These are phyloP conservation scores for Neopestalotiopsis rosae DNA, from an alignment of 2,329 filamentous ascomycete species.

Conservation along the genomic window DNA sequence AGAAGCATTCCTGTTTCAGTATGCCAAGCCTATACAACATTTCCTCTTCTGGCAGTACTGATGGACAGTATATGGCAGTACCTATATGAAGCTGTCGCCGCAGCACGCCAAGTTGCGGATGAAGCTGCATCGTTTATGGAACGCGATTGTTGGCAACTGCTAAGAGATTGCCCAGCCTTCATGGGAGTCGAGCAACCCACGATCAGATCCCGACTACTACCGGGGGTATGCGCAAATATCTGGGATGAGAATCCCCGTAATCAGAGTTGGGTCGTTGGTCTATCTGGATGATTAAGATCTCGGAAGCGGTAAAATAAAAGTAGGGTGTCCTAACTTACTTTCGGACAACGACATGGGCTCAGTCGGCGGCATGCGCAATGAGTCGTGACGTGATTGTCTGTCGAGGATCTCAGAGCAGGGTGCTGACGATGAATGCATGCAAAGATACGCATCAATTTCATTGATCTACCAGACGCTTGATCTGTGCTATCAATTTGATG, in stretches of 20 bases:
- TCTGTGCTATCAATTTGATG: no score
- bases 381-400: no score
- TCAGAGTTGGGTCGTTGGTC: not conserved
- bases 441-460: no score
- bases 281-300: not conserved
- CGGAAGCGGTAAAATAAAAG: not conserved
- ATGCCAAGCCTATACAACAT: not conserved
- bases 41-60: not conserved
- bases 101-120: not conserved
- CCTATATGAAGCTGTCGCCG: not conserved
- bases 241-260: not conserved
- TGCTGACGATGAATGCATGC: no score
- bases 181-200: no score
- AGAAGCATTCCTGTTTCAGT: not conserved
- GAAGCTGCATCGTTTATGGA: not conserved
- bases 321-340: not conserved
- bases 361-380: not conserved
- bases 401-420: no score
- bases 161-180: no score
- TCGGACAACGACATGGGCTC: not conserved
- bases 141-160: no score
- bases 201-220: no score
- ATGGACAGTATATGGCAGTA: not conserved
- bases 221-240: no score
- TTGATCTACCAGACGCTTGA: no score